Evolutionary conservation across 768 basidiomycete species (phyloP).

Genomic region (Pulveroboletus sp.): DNA sequence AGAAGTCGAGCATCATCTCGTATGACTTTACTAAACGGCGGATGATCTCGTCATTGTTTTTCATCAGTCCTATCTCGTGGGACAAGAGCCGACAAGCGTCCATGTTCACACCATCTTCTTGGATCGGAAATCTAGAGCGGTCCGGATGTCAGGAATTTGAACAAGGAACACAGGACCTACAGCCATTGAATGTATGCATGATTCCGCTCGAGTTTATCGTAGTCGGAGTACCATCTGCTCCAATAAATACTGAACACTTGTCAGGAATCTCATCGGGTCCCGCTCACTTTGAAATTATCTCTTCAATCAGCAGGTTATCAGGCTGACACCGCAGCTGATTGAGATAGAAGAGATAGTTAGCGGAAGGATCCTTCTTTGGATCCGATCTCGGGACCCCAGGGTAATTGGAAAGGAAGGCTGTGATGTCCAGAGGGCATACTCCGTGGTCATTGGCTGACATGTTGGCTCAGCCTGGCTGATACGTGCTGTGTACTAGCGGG

Average conservation of each 20-base stretch:
- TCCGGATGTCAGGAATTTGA: not conserved
- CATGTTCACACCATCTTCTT: slow-evolving; percentile 71
- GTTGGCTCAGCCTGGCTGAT: slow-evolving; percentile 2
- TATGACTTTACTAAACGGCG: slow-evolving; percentile 59
- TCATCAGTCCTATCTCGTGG: slow-evolving; percentile 63
- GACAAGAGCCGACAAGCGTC: slow-evolving; percentile 62
- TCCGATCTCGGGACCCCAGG: slow-evolving; percentile 12
- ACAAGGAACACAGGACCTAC: slow-evolving; percentile 38
- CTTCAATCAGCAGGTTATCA: slow-evolving; percentile 58
- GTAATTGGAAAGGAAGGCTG: slow-evolving; percentile 25
- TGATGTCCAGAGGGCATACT: slow-evolving; percentile 22
- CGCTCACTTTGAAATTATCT: slow-evolving; percentile 57
- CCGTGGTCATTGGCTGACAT: slow-evolving; percentile 13
- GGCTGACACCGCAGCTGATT: slow-evolving; percentile 57
- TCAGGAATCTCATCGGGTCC: not conserved
- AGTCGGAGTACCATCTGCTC: slow-evolving; percentile 63
- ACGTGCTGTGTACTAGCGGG: slow-evolving; percentile 6
- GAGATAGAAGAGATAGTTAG: slow-evolving; percentile 62
- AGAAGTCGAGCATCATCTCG: slow-evolving; percentile 76
- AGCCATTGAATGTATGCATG: slow-evolving; percentile 82
- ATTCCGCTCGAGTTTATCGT: slow-evolving; percentile 57
- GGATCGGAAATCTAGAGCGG: slow-evolving; percentile 60
- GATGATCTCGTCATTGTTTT: slow-evolving; percentile 43
- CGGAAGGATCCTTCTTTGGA: slow-evolving; percentile 14
- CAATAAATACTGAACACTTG: not conserved